Evolutionary conservation across 2,329 filamentous ascomycete species (phyloP).

Genomic region (Didymella keratinophila): DNA sequence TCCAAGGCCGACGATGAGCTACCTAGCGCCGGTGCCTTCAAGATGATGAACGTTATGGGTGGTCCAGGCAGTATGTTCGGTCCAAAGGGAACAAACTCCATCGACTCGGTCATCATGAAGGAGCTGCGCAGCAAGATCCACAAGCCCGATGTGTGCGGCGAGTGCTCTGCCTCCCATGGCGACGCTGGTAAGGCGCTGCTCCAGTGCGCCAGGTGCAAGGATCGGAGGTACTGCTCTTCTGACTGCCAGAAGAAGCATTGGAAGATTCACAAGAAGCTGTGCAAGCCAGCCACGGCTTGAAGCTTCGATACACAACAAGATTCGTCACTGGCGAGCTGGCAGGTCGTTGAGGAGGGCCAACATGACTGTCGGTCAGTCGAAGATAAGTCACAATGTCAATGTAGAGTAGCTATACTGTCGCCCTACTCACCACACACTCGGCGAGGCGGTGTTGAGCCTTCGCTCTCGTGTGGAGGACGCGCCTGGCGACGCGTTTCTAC

Average conservation of each 20-base stretch:
- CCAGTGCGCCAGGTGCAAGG: not conserved
- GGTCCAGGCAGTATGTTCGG: not conserved
- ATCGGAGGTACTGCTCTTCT: not conserved
- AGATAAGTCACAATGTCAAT: not conserved
- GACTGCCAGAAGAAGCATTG: not conserved
- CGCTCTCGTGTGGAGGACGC: not conserved
- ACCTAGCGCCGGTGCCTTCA: not conserved
- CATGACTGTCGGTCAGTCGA: not conserved
- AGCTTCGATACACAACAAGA: not conserved
- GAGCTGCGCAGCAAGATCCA: not conserved
- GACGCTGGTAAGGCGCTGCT: not conserved
- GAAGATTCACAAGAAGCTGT: not conserved
- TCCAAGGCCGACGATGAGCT: not conserved
- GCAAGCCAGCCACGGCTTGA: not conserved
- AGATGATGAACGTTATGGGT: not conserved
- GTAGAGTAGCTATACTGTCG: too few species aligned
- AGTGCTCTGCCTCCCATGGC: not conserved
- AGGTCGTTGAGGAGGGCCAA: not conserved
- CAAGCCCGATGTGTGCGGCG: not conserved
- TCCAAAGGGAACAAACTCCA: not conserved
- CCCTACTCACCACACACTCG: not conserved
- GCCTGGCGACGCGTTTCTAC: not conserved
- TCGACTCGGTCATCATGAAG: not conserved
- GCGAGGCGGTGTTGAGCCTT: not conserved
- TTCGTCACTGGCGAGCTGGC: not conserved